phyloP scores from a whole-genome alignment of 2,329 filamentous ascomycete species.

The Colletotrichum eremochloae region DNA sequence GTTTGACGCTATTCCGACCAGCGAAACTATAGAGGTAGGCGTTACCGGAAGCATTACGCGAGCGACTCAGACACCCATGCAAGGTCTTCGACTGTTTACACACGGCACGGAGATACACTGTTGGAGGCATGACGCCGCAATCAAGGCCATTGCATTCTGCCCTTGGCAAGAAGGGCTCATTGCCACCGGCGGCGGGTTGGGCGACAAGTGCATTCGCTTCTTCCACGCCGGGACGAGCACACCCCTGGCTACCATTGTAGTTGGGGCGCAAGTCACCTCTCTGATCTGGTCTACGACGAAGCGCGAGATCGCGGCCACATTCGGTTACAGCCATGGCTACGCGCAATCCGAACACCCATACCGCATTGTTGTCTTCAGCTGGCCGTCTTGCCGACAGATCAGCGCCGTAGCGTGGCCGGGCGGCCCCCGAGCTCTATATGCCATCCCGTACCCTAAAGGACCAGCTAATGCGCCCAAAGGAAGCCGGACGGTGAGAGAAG shows the following conservation, averaged over 20 bases:
- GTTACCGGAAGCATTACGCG: constrained; percentile 46
- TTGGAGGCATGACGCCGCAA: constrained; percentile 86
- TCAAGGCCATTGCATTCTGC: constrained; percentile 97
- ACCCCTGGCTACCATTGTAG: constrained; percentile 89
- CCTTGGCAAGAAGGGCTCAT: constrained; percentile 91
- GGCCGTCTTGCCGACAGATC: constrained; percentile 91
- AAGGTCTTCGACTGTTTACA: constrained; percentile 62
- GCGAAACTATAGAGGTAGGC: not conserved
- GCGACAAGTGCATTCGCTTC: constrained; percentile 96
- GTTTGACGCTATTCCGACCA: not conserved
- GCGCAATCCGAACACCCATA: constrained; percentile 90
- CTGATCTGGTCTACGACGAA: constrained; percentile 90
- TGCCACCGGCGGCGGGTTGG: constrained; percentile 92
- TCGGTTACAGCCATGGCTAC: constrained; percentile 69
- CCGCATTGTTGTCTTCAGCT: constrained; percentile 92
- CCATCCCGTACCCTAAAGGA: constrained; percentile 81
- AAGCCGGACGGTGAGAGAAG: constrained; percentile 51
- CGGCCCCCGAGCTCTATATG: constrained; percentile 84
- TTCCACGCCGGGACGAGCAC: constrained; percentile 89
- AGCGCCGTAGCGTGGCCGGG: constrained; percentile 87
- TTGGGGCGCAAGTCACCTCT: constrained; percentile 92
- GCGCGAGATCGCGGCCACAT: constrained; percentile 91
- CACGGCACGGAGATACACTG: constrained; percentile 74
- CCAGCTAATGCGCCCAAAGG: constrained; percentile 47
- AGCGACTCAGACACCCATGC: constrained; percentile 48